Evolutionary conservation across 371 early-diverging fungal species (phyloP), one percentile per base, ranked within the genome.

Genomic region (Rhizopus arrhizus): DNA sequence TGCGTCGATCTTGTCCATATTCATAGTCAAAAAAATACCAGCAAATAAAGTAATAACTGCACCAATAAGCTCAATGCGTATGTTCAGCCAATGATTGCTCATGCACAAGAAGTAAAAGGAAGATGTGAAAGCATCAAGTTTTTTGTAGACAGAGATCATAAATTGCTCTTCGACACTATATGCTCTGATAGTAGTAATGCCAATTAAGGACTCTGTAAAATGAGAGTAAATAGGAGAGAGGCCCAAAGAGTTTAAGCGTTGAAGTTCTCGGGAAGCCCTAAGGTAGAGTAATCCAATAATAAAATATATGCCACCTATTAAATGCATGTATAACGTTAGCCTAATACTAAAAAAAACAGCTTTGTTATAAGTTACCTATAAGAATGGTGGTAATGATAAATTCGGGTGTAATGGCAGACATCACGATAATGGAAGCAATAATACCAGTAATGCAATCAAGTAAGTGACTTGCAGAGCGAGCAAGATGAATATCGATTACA

Each of bases 91-190:
- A 51, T 94, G 86, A 72, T 95, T 95, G 53, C 88, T 82, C 59
- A 87, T 89, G 91, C 94, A 93, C 40, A 91, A 62, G 42, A 80
- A 80, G 58, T 90, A 95, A 69, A 84, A 93, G 1, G 95, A 86
- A 9, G 91, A 73, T 67, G 88, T 83, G 67, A 88, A 83, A 28
- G 71, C 59, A 60, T 91, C 89, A 35, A 91, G 43, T 29, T 79
- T 72, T 16, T 70, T 66, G 64, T 85, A 80, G 4, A 90, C 75
- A 11, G 80, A 73, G 43, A 65, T 62, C 69, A 83, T 75, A 60
- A 84, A 91, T 52, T 80, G 75, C 35, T 77, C 75, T 68, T 88
- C 84, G 28, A 79, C 85, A 29, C 86, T 84, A 58, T 78, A 92
- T 0, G 92, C 93, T 40, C 91, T 82, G 41, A 92, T 88, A 0